A percentile compares a stretch with the other conserved stretches of the same genome.
These are phyloP conservation scores for Coniochaeta pulveracea DNA, from an alignment of 2,329 filamentous ascomycete genomes.

Conservation along the genomic window DNA sequence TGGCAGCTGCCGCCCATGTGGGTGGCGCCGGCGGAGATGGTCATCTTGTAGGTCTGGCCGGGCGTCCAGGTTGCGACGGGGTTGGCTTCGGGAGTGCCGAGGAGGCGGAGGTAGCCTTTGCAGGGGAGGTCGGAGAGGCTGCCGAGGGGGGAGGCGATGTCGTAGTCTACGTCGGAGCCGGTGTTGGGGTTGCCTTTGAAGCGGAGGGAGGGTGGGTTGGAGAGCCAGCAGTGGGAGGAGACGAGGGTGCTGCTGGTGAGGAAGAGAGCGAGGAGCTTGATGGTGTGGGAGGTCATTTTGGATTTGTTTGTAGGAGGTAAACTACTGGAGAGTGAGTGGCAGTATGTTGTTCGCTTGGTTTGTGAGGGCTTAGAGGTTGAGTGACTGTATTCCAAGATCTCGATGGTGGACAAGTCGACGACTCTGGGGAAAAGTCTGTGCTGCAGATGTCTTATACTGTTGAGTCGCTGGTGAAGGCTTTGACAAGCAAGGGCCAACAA, in stretches of 20 bases:
- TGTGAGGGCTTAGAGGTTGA: too few relatives aligned
- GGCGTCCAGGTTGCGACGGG: slow-evolving; percentile 49
- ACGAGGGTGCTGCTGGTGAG: slow-evolving; percentile 9
- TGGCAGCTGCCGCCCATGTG: slow-evolving; percentile 70
- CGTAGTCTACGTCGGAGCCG: slow-evolving; percentile 49
- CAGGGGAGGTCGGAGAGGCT: slow-evolving; percentile 58
- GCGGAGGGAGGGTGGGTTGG: slow-evolving; percentile 36
- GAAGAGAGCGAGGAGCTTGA: neutral
- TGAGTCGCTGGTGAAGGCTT: too few relatives aligned
- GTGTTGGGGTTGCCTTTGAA: slow-evolving; percentile 37
- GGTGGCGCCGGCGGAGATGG: slow-evolving; percentile 46
- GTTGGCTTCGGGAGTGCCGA: slow-evolving; percentile 35
- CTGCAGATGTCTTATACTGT: too few relatives aligned
- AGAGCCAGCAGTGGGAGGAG: slow-evolving; percentile 47
- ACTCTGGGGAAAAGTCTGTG: too few relatives aligned
- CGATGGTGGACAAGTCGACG: too few relatives aligned
- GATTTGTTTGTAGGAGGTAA: too few relatives aligned
- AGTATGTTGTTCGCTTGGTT: too few relatives aligned
- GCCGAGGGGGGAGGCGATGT: slow-evolving; percentile 58
- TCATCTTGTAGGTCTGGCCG: slow-evolving; percentile 52
- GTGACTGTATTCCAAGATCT: too few relatives aligned
- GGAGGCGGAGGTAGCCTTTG: slow-evolving; percentile 48
- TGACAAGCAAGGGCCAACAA: too few relatives aligned
- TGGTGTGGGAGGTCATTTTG: too few relatives aligned
- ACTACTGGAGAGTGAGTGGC: too few relatives aligned